These are phyloP conservation scores for Fusarium virguliforme DNA, from an alignment of 2,329 filamentous ascomycete genomes.

Conservation along the genomic window DNA sequence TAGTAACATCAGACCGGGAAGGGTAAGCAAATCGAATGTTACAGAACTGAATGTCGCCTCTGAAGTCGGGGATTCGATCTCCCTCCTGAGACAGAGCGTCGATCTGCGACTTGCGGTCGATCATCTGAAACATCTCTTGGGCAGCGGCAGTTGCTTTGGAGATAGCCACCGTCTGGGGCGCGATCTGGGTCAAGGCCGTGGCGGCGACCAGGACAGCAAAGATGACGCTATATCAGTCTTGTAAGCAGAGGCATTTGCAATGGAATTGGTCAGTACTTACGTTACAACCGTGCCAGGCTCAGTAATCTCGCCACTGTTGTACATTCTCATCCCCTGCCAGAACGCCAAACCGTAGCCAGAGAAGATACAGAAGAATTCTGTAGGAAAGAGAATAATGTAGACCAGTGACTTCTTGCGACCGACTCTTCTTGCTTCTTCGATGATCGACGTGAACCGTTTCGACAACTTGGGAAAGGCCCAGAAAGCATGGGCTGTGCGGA, in stretches of 20 bases:
- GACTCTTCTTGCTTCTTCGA: slow-evolving; percentile 59
- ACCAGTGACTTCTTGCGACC: slow-evolving; percentile 63
- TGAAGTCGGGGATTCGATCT: slow-evolving; percentile 47
- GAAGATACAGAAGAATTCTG: slow-evolving; percentile 66
- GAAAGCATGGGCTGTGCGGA: slow-evolving; percentile 68
- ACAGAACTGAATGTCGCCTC: slow-evolving; percentile 65
- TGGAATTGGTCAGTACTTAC: too few species aligned
- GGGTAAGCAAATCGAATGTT: slow-evolving; percentile 71
- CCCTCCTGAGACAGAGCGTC: slow-evolving; percentile 62
- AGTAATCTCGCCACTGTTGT: slow-evolving; percentile 61
- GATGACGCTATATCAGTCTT: slow-evolving; percentile 62
- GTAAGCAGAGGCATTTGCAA: too few species aligned
- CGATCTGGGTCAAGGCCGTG: slow-evolving; percentile 63
- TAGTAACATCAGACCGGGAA: slow-evolving; percentile 66
- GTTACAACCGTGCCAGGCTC: slow-evolving; percentile 65
- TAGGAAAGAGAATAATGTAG: slow-evolving; percentile 62
- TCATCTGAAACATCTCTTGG: slow-evolving; percentile 63
- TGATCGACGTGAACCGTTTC: slow-evolving; percentile 59
- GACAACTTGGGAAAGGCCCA: slow-evolving; percentile 64
- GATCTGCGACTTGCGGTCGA: slow-evolving; percentile 62
- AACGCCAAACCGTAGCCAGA: slow-evolving; percentile 66
- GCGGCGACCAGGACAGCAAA: slow-evolving; percentile 65
- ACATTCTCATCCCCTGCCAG: slow-evolving; percentile 68
- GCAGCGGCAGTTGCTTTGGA: slow-evolving; percentile 65
- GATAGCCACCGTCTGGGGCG: slow-evolving; percentile 63